Evolutionary conservation across 2,329 filamentous ascomycete species (phyloP).

Genomic region (Chaetothyriales sp.): DNA sequence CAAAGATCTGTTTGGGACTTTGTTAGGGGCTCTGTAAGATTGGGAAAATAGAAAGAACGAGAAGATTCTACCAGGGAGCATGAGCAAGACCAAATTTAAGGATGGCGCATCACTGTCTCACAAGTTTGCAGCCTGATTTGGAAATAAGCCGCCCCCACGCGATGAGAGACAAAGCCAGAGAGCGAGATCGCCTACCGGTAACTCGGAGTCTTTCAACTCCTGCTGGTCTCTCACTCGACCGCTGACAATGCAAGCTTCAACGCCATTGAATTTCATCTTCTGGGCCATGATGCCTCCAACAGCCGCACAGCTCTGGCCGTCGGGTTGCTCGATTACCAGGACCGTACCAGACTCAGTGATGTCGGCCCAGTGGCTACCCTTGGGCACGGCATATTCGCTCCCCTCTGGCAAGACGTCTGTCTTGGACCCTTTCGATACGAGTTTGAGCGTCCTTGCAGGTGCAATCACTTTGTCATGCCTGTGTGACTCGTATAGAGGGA

Average conservation of each 20-base stretch:
- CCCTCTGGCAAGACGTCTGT: slow-evolving; percentile 14
- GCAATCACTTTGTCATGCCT: slow-evolving; percentile 25
- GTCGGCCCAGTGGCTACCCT: slow-evolving; percentile 56
- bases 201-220: slow-evolving; percentile 34
- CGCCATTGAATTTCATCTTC: slow-evolving; percentile 50
- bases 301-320: slow-evolving; percentile 53
- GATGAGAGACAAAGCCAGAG: slow-evolving; percentile 1
- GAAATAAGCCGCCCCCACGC: neutral
- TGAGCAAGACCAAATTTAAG: neutral
- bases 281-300: slow-evolving; percentile 66
- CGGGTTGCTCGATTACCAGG: slow-evolving; percentile 53
- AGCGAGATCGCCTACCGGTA: slow-evolving; percentile 39
- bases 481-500: neutral
- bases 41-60: too few species aligned
- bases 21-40: neutral
- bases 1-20: slow-evolving; percentile 27
- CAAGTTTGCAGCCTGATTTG: neutral
- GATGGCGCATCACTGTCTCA: neutral
- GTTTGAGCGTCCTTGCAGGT: slow-evolving; percentile 35
- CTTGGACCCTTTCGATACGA: slow-evolving; percentile 34
- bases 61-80: too few species aligned
- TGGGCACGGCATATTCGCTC: slow-evolving; percentile 39
- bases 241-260: slow-evolving; percentile 50
- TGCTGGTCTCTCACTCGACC: slow-evolving; percentile 49
- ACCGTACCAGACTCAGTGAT: slow-evolving; percentile 46